Conservation (phyloP, 352 stramenopile genomes). For the Phytophthora foliorum region DNA sequence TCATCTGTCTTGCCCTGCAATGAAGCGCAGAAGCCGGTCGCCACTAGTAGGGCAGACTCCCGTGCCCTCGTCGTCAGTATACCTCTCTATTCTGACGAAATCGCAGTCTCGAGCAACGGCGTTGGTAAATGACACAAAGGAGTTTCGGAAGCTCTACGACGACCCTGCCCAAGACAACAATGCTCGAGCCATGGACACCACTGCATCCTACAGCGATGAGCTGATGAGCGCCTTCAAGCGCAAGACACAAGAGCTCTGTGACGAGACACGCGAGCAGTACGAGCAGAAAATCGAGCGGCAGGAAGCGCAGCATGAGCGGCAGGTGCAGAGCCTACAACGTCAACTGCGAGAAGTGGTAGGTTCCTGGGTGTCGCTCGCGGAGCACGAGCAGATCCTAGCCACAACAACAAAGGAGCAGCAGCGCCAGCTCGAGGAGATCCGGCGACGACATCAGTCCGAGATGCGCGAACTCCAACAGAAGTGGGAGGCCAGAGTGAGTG, state of each 20-base stretch:
- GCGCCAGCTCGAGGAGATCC: slow-evolving; percentile 36
- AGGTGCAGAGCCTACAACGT: slow-evolving; percentile 47
- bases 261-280: slow-evolving; percentile 66
- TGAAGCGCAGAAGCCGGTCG: slow-evolving; percentile 12
- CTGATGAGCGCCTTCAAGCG: slow-evolving; percentile 42
- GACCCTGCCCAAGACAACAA: slow-evolving; percentile 5
- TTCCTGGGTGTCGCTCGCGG: slow-evolving; percentile 56
- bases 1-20: not conserved
- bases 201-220: slow-evolving; percentile 21
- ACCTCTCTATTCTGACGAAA: not conserved
- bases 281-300: slow-evolving; percentile 56
- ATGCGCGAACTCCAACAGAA: slow-evolving; percentile 34
- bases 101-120: slow-evolving; percentile 5
- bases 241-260: slow-evolving; percentile 60
- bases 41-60: not conserved
- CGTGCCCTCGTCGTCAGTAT: not conserved
- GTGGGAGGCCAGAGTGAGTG: slow-evolving; percentile 31
- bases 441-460: slow-evolving; percentile 34
- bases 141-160: not conserved
- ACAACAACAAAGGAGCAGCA: slow-evolving; percentile 29
- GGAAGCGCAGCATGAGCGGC: slow-evolving; percentile 53
- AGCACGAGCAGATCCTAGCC: slow-evolving; percentile 60
- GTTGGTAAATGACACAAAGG: slow-evolving; percentile 3
- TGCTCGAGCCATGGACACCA: not conserved
- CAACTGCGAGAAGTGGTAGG: slow-evolving; percentile 57